Evolutionary conservation across 1,139 yeast species (phyloP), one percentile per base, ranked within the genome.

Genomic region (Taphrina deformans): DNA sequence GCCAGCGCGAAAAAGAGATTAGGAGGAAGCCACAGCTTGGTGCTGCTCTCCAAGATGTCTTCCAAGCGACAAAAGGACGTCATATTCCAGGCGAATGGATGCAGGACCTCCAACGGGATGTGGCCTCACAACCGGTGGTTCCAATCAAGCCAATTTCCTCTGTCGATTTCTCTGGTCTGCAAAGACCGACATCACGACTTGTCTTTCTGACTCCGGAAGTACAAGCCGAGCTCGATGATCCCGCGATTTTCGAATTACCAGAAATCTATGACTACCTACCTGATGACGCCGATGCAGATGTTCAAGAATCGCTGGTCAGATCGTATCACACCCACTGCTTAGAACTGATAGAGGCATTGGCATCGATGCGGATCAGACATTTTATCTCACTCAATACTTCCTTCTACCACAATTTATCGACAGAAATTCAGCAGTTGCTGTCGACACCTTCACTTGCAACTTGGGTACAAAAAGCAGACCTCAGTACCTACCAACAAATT

Each of bases 391-490:
- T 83, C 33, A 76, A 88, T 62, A 74, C 79, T 14, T 78, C 83
- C 6, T 88, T 88, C 74, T 81, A 82, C 62, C 80, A 85, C 10
- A 80, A 85, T 0, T 79, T 89, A 64, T 84, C 93, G 0, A 79
- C 84, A 0, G 89, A 90, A 1, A 88, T 86, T 41, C 83, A 82
- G 72, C 83, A 83, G 69, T 76, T 89, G 21, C 83, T 86, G 70
- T 78, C 79, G 14, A 77, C 82, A 10, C 82, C 82, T n/a, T 73
- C 76, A 3, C 73, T 86, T 7, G 73, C 79, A 6, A 81, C 80
- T 18, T 89, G 96, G 96, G 81, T 88, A 18, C 73, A 80, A 58
- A 77, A 80, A 53, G 87, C 91, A 72, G 97, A 91, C 74, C 72
- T 82, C 69, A 76, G 82, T 12, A 82, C 86, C 76, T 88, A 87